Base-by-base conservation (phyloP, 768 basidiomycete species). In the Psilocybe sp. region DNA sequence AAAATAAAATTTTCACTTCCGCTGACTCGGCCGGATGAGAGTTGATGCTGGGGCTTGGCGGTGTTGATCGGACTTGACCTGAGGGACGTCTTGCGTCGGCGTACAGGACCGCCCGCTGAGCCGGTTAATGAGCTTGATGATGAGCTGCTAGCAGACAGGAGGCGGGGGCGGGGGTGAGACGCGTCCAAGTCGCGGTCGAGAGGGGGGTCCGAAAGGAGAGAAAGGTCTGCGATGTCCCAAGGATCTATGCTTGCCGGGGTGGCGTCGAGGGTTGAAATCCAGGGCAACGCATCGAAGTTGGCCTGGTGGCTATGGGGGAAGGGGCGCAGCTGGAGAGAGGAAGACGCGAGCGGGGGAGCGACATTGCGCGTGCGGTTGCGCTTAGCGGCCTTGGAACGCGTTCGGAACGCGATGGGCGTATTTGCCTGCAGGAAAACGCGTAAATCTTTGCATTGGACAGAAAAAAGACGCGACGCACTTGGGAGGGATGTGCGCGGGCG, bases 181-280 rank as follows among this genome's bases (percentile, higher is more conserved):
- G 45, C 23, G 23, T 28, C 23, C 23, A 28, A 28, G 23, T 28
- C 23, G 23, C 34, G 33, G 14, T 36, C 41, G 16, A 19, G 40
- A 51, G 52, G 50, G 37, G 54, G 54, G 47, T 64, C 65, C 19
- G 72, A 72, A n/a, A 85, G 59, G 53, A 82, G 79, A 1, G 84
- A 85, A 39, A 86, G 77, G 66, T 87, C 84, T 47, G 84, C 84
- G 52, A 85, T 78, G 57, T 86, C 81, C 61, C 72, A 73, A 14
- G 67, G 67, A 58, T 73, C 69, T 57, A 69, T 48, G 50, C 59
- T 56, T 46, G 77, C 71, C 12, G 76, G 69, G 5, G 77, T 53
- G 45, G 66, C 51, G 45, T 87, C 80, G 44, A 87, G 68, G 7
- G 78, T 72, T 19, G 82, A 72, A 46, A 85, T 82, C 85, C 85